Percentiles rank a stretch among this genome's conserved stretches.
Evolutionary conservation across 73 alveolate genomes (phyloP).

Genomic region (Paramecium sonneborni): DNA sequence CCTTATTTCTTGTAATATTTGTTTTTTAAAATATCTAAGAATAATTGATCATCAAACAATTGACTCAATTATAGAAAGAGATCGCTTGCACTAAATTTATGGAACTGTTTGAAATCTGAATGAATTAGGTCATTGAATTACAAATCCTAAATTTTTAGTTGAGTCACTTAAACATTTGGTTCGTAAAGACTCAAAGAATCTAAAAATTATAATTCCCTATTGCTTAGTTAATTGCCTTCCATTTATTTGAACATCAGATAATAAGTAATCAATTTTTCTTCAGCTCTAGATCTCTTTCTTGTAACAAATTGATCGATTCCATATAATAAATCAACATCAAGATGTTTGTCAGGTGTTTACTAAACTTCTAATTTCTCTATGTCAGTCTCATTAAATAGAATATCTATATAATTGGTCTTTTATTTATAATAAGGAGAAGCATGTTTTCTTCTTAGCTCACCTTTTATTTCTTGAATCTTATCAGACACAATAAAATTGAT

Average conservation of each 20-base stretch:
- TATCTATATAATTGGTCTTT: neutral
- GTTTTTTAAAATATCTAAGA: neutral
- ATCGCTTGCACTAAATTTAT: neutral
- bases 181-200: neutral
- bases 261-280: constrained; percentile 14
- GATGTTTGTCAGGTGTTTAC: neutral
- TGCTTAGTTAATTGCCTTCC: neutral
- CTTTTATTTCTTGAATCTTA: neutral
- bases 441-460: neutral
- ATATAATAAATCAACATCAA: neutral
- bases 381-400: neutral
- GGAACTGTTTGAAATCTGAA: neutral
- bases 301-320: neutral
- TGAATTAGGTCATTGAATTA: neutral
- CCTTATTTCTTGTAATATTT: neutral
- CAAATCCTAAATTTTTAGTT: neutral
- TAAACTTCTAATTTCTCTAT: neutral
- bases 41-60: constrained; percentile 11
- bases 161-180: constrained; percentile 5
- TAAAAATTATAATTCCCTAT: neutral
- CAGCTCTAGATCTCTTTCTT: constrained; percentile 42
- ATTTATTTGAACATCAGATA: neutral
- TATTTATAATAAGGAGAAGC: neutral
- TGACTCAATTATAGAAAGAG: neutral
- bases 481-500: neutral